Percentiles rank a stretch among this genome's conserved stretches.
These are phyloP conservation scores for Fusarium veterinarium DNA, from an alignment of 2,329 filamentous ascomycete genomes.

Conservation along the genomic window DNA sequence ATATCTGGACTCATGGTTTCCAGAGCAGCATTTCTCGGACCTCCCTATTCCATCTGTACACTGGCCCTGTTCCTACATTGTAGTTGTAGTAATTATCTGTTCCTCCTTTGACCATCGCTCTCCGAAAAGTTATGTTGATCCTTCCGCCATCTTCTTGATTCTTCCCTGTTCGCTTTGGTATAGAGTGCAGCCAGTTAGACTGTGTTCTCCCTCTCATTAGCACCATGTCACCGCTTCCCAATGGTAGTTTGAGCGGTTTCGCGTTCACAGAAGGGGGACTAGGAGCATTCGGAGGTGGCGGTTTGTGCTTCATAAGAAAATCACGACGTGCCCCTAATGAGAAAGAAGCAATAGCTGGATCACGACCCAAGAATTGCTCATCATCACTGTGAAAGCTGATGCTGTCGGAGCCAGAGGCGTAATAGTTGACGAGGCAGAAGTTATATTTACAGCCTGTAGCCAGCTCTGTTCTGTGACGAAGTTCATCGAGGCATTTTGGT, in stretches of 20 bases:
- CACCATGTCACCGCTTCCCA: slow-evolving; percentile 80
- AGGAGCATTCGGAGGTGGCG: slow-evolving; percentile 54
- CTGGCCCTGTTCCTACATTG: slow-evolving; percentile 77
- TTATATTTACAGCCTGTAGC: slow-evolving; percentile 77
- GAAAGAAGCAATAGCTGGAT: slow-evolving; percentile 80
- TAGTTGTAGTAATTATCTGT: slow-evolving; percentile 89
- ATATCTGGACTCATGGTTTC: slow-evolving; percentile 45
- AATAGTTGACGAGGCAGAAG: slow-evolving; percentile 86
- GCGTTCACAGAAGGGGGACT: slow-evolving; percentile 40
- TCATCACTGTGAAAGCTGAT: slow-evolving; percentile 86
- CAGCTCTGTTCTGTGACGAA: slow-evolving; percentile 72
- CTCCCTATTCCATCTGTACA: slow-evolving; percentile 74
- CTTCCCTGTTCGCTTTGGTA: slow-evolving; percentile 78
- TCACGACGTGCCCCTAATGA: slow-evolving; percentile 78
- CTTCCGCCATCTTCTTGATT: slow-evolving; percentile 71
- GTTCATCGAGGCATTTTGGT: slow-evolving; percentile 73
- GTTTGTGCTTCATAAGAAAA: slow-evolving; percentile 85
- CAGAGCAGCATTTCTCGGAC: slow-evolving; percentile 62
- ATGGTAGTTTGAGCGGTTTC: slow-evolving; percentile 61
- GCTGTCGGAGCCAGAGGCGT: slow-evolving; percentile 79
- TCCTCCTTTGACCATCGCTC: slow-evolving; percentile 75
- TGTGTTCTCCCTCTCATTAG: slow-evolving; percentile 83
- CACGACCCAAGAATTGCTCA: slow-evolving; percentile 76
- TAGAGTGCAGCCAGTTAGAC: slow-evolving; percentile 79
- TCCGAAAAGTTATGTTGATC: slow-evolving; percentile 83